Base-by-base conservation (phyloP, 768 basidiomycete species). In the Mycena metata region DNA sequence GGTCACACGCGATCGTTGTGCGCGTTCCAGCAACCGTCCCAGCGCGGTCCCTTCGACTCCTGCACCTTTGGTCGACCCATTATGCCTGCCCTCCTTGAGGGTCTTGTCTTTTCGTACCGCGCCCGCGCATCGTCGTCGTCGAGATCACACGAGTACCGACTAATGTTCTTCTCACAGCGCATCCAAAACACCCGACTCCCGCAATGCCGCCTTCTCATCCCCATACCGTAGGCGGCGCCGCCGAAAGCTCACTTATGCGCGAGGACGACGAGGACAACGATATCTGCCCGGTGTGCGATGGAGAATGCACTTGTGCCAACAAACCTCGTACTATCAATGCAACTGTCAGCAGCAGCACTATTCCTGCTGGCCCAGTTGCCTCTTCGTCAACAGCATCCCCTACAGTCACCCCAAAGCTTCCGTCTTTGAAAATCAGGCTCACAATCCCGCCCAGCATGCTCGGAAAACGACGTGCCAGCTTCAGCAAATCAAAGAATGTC, bases 251-350 rank as follows among this genome's bases (percentile, higher is more conserved):
- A 69, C 73, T 72, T 72, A 76, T 58, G 64, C 75, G 59, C 67
- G 83, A 86, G 80, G 88, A 89, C 82, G 90, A 92, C 80, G 93
- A 94, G 76, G 91, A 93, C 85, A 88, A 88, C 88, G 91, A 94
- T 78, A 93, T 95, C 64, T 95, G 93, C 79, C 93, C 93, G 10
- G 92, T 95, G 71, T 95, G 93, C 92, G 94, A 95, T 84, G 90
- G 91, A 76, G 90, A 93, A 76, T 95, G 93, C 84, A 94, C 91
- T 35, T 95, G 93, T 85, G 78, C 81, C 79, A 88, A 85, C 83
- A 83, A 79, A 73, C 76, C 81, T 60, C 76, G 73, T 67, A 67
- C 76, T 49, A 67, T 81, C 77, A 83, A 82, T 79, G 72, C 71
- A 68, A 77, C 80, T 66, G 76, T 77, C 75, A 78, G 77, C 79